phyloP scores from a whole-genome alignment of 2,329 filamentous ascomycete genomes.

The Escovopsis sp. region DNA sequence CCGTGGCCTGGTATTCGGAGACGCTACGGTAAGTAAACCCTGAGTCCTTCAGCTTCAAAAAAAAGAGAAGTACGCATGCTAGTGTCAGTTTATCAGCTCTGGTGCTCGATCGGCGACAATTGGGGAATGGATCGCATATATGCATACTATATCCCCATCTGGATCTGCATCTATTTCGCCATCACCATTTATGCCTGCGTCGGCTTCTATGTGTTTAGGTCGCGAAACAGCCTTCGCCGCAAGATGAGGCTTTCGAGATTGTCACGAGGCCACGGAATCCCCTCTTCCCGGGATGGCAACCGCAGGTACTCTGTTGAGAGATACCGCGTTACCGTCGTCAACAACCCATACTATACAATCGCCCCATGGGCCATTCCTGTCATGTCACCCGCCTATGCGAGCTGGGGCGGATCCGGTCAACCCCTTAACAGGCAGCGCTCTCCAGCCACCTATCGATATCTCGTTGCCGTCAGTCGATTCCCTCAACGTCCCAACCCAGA shows the following conservation, averaged over 20 bases:
- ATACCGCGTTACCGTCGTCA: too few relatives aligned
- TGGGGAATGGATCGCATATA: conserved; percentile 43
- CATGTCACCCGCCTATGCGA: too few relatives aligned
- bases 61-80: not conserved
- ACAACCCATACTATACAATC: too few relatives aligned
- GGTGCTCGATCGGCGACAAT: conserved; percentile 43
- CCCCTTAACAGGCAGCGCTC: too few relatives aligned
- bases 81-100: conserved; percentile 26
- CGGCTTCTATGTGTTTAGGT: conserved; percentile 38
- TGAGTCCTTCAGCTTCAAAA: not conserved
- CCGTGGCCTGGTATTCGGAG: conserved; percentile 33
- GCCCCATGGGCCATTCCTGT: too few relatives aligned
- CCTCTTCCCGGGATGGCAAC: conserved; percentile 9
- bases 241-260: too few relatives aligned
- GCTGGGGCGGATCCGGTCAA: too few relatives aligned
- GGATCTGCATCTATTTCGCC: conserved; percentile 41
- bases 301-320: too few relatives aligned
- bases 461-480: too few relatives aligned
- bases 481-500: too few relatives aligned
- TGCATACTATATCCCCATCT: conserved; percentile 46
- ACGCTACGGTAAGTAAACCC: conserved; percentile 34
- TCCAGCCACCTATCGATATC: too few relatives aligned
- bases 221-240: conserved; percentile 7
- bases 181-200: conserved; percentile 40
- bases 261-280: conserved; percentile 11